Base-by-base conservation (phyloP, 2,329 filamentous ascomycete species). In the Hypoxylon sp. region DNA sequence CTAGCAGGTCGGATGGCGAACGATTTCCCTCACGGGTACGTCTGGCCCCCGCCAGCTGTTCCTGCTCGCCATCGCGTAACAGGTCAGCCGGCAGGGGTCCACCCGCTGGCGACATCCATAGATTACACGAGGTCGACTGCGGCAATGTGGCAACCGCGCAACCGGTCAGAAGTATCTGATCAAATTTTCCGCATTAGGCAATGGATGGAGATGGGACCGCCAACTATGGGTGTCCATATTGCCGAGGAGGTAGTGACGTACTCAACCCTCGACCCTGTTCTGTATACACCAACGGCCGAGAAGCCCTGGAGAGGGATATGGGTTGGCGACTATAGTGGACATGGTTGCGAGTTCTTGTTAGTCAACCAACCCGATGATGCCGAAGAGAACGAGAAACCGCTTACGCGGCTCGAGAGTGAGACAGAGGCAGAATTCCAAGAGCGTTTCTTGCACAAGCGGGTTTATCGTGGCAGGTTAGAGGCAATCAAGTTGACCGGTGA, bases 401-500 rank as follows among this genome's bases (percentile, higher is more conserved):
- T 87, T 1, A 69, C 77, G 4, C 80, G 79, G 47, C 58, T 69
- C 7, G 74, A 78, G 0, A 73, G 71, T 11, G 85, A 90, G 70
- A 79, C 79, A 4, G 77, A 82, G 14, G 78, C 80, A 8, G 79
- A 78, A n/a, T 87, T 82, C 76, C 73, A 82, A 32, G 71, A 74
- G 34, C 80, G 85, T 16, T 81, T 82, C 51, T 74, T 77, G 1
- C 79, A 83, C 12, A 81, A 82, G 25, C 79, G 81, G 12, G 81
- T 87, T 1, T 88, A 91, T 70, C 83, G 82, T 11, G 93, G 93
- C 3, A 84, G 88, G 1, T 78, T 98, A 2, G 89, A 94, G 76
- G 95, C 91, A 0, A 89, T 97, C 74, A 98, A 98, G 77, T 81
- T 99, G 32, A 98, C 95, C 0, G 95, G 95, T 0, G 95, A 99